Evolutionary conservation across 768 basidiomycete genomes (phyloP), one percentile per base, ranked within the genome.

Genomic region (Rhodotorula diobovata): DNA sequence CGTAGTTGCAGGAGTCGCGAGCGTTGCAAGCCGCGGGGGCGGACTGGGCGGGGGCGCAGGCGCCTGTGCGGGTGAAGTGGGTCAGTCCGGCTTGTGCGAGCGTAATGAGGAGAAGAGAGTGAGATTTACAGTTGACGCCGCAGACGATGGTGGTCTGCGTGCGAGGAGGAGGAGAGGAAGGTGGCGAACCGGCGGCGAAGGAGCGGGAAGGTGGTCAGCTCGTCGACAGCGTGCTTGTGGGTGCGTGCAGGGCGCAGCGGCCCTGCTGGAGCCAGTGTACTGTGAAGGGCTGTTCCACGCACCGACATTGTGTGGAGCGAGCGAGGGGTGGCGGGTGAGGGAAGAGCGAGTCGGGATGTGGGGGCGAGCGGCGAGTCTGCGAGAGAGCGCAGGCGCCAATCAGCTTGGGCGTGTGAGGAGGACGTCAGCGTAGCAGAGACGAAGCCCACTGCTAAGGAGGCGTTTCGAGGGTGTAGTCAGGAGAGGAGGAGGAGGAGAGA

Each of bases 51-150:
- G 66, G 43, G 28, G 66, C 32, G 50, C 48, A 21, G 23, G 45
- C n/a, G 37, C 18, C 37, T 18, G 57, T 15, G 20, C 50, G 41
- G 21, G 68, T 46, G 57, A 50, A 60, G 34, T 4, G 11, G 11
- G 48, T 50, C 48, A 50, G 48, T 28, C 3, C 4, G 48, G 45
- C 18, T 5, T 4, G 45, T 5, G 45, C 5, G 12, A 4, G 4
- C 18, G 45, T 4, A 46, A 21, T 5, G 45, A 46, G 45, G 45
- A 16, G 23, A 48, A 8, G 21, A 18, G 39, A 15, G 39, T 41
- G 9, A 9, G 39, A 7, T 28, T 37, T 57, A 58, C 68, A 70
- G 63, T 53, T 70, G 21, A 64, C 57, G 35, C 68, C 68, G 61
- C 68, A 70, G 57, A 70, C n/a, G 43, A 69, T 56, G 11, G 43